These are phyloP conservation scores for Phyllostachys edulis DNA, from an alignment of 176 grass and related monocot species.

Conservation along the genomic window DNA sequence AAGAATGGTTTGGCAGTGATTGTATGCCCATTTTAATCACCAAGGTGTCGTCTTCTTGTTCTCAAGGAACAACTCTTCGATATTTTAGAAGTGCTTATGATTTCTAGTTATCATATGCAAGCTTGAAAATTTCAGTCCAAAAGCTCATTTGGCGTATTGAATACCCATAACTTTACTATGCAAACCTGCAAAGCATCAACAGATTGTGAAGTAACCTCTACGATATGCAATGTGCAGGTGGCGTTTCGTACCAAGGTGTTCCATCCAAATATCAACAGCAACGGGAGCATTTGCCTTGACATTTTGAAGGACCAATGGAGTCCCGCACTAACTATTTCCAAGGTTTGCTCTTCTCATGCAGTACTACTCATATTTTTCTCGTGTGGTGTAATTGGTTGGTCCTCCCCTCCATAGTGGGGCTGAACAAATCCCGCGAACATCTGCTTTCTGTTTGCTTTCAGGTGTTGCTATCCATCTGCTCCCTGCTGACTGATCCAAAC, in stretches of 20 bases:
- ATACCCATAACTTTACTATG: not conserved
- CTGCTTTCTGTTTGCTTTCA: not conserved
- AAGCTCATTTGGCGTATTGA: not conserved
- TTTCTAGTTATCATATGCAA: not conserved
- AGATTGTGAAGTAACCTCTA: not conserved
- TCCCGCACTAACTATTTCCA: slow-evolving; percentile 68
- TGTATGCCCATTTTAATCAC: not conserved
- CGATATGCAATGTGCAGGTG: slow-evolving; percentile 48
- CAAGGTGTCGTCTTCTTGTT: not conserved
- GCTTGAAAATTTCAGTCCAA: not conserved
- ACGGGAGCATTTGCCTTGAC: slow-evolving; percentile 79
- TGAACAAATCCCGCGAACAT: not conserved
- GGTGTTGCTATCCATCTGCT: slow-evolving; percentile 78
- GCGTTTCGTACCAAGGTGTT: slow-evolving; percentile 76
- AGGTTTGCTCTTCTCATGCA: slow-evolving; percentile 33
- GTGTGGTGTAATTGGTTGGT: not conserved
- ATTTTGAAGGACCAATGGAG: slow-evolving; percentile 89
- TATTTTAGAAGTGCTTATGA: not conserved
- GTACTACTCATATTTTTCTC: not conserved
- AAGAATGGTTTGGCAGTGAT: not conserved
- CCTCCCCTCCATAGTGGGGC: not conserved
- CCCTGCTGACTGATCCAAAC: slow-evolving; percentile 65
- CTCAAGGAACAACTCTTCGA: not conserved
- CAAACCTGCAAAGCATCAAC: not conserved
- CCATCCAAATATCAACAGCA: slow-evolving; percentile 82